These are phyloP conservation scores for Penicillium ucsense DNA, from an alignment of 495 filamentous ascomycete genomes.

Conservation along the genomic window DNA sequence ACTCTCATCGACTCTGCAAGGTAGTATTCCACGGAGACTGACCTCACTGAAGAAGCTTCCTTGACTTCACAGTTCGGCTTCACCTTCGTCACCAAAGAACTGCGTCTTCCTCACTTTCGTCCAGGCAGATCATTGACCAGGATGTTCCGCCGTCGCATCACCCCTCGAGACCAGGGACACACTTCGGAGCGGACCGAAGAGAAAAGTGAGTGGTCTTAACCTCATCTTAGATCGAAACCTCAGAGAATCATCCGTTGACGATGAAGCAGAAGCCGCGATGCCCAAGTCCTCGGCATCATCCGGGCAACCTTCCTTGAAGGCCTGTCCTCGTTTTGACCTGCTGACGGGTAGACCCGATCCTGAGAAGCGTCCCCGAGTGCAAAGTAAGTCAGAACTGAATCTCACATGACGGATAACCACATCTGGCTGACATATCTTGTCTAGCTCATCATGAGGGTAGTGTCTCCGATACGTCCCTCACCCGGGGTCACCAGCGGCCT, in stretches of 20 bases:
- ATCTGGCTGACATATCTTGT: background rate
- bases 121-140: too few species aligned
- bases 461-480: too few species aligned
- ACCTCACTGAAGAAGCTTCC: background rate
- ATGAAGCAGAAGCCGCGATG: background rate
- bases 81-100: background rate
- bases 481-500: too few species aligned
- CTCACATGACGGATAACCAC: background rate
- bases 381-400: background rate
- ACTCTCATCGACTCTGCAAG: background rate
- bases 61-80: background rate
- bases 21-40: background rate
- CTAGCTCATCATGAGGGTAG: background rate
- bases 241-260: background rate
- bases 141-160: background rate
- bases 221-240: background rate
- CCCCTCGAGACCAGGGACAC: background rate
- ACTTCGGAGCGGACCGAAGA: constrained; percentile 5
- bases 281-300: background rate
- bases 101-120: background rate
- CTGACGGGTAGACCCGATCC: background rate
- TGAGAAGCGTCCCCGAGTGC: background rate
- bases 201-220: background rate
- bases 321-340: background rate
- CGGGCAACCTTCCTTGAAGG: background rate